Base-by-base conservation (phyloP, 1,139 yeast genomes). In the Suhomyces bolitotheri region DNA sequence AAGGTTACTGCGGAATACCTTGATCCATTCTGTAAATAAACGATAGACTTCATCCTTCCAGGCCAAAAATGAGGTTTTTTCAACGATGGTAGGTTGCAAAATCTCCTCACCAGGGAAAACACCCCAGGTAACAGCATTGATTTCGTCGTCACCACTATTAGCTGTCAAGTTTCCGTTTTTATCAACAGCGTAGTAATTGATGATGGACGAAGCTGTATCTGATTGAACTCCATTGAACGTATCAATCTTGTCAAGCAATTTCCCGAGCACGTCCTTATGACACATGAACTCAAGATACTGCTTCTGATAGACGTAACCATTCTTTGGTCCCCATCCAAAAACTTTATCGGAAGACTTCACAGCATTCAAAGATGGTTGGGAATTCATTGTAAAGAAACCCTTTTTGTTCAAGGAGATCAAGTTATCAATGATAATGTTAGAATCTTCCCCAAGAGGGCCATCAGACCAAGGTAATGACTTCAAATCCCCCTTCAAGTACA, bases 121-220 rank as follows among this genome's bases (percentile, higher is more conserved):
- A 45, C 96, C 97, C 98, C 98, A 92, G 10, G 98, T 92, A 35
- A 89, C 97, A 7, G 97, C 97, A 55, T 88, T 89, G 47, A 95
- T 89, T 45, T 82, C 85, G 41, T 80, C 85, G 32, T 78, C 83
- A 27, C 74, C 76, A 32, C 92, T 80, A 58, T 90, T 90, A 25
- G 78, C 71, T 25, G 61, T 51, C 43, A 87, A 67, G 26, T 76
- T 67, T 17, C 89, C 90, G 3, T 61, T 52, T 37, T 70, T 66
- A 56, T 84, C 82, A 31, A 87, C 90, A 4, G 92, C 83, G 56
- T 88, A 89, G 62, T 79, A 92, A 5, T 96, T 83, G 49, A 89
- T 69, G 28, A 78, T 54, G 13, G 62, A 50, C 8, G 66, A 54
- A 13, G 58, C 46, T 6, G 71, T 57, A 34, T 78, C 75, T 25